phyloP scores from a whole-genome alignment of 169 alveolate genomes.

The Eimeria acervulina region DNA sequence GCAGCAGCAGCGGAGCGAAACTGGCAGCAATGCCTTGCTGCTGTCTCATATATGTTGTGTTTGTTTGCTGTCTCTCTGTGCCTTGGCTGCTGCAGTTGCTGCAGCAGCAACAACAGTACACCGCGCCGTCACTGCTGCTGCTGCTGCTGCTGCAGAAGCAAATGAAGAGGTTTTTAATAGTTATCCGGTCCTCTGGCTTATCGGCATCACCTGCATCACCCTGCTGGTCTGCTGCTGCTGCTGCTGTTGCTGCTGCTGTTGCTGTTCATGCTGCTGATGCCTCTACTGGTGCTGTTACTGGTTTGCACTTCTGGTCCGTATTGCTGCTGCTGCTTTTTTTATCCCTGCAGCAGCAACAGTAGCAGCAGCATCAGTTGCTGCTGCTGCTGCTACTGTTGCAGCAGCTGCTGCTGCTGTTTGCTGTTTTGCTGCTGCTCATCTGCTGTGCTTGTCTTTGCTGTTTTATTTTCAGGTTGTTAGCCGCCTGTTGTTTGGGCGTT shows the following conservation, averaged over 20 bases:
- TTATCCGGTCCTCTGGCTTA: constrained; percentile 23
- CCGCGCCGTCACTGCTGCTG: constrained; percentile 8
- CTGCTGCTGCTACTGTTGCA: not conserved
- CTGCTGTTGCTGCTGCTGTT: too few relatives aligned
- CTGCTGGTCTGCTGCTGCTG: too few relatives aligned
- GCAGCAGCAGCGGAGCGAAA: not conserved
- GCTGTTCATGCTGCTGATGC: not conserved
- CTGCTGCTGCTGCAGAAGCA: constrained; percentile 3
- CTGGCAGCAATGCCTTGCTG: not conserved
- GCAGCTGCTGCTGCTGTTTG: not conserved
- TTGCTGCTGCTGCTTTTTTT: constrained; percentile 7
- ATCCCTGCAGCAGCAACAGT: not conserved
- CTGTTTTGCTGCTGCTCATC: constrained; percentile 25
- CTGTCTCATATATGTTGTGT: not conserved
- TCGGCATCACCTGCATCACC: constrained; percentile 9
- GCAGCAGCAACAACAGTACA: constrained; percentile 16
- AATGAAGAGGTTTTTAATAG: not conserved
- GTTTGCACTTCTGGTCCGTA: not conserved
- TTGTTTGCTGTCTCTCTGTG: not conserved
- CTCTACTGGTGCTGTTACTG: constrained; percentile 25
- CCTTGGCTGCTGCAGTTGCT: constrained; percentile 32
- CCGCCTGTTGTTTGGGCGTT: constrained; percentile 36
- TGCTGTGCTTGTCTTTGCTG: not conserved
- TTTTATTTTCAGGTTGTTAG: not conserved
- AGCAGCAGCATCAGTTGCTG: too few relatives aligned